Evolutionary conservation across 257 asterid genomes (phyloP).

Genomic region (Solanum pinnatisectum): DNA sequence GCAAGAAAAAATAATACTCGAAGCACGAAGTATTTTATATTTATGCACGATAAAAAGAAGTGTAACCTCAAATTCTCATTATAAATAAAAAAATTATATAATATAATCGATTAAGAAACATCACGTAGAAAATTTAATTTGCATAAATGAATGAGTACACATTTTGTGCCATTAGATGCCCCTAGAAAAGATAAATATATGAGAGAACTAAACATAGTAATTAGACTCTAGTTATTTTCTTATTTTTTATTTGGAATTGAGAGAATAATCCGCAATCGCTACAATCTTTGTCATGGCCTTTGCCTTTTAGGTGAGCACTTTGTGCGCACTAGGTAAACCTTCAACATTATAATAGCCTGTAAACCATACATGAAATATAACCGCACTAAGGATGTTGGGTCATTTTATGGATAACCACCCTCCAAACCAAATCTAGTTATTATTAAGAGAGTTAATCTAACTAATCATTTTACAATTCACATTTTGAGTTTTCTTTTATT

Average conservation of each 20-base stretch:
- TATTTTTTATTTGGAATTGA: too few relatives aligned
- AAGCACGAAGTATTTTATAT: too few relatives aligned
- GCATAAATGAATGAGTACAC: background rate
- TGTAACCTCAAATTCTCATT: too few relatives aligned
- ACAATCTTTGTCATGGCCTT: too few relatives aligned
- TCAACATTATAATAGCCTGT: too few relatives aligned
- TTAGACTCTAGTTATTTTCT: background rate
- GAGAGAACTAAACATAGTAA: background rate
- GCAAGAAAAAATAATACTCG: background rate
- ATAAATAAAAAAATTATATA: too few relatives aligned
- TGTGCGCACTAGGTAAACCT: fast-evolving
- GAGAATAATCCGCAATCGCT: too few relatives aligned
- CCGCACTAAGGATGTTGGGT: background rate
- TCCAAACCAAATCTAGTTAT: too few relatives aligned
- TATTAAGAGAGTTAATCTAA: background rate
- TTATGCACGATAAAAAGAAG: fast-evolving
- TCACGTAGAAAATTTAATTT: too few relatives aligned
- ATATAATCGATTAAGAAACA: background rate
- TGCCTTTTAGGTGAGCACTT: too few relatives aligned
- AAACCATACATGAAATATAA: too few relatives aligned
- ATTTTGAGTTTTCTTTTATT: background rate
- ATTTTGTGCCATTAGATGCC: background rate
- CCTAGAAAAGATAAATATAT: background rate
- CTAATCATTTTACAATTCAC: background rate
- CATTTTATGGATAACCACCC: too few relatives aligned